Conservation (phyloP, 352 stramenopile genomes). For the Phytopythium boreale region DNA sequence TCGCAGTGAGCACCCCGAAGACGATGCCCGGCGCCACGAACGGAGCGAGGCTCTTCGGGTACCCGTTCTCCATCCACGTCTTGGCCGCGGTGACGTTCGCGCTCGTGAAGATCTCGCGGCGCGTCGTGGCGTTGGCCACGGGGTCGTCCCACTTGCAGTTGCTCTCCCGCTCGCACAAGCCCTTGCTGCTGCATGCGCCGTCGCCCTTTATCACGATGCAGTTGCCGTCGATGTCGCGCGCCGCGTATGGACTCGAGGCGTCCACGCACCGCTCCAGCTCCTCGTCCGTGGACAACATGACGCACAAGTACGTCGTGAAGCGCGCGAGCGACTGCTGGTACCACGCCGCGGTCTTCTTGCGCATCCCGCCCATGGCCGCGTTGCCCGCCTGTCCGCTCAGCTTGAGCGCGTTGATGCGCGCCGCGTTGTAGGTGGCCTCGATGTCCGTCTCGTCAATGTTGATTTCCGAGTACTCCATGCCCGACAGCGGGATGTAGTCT, state of each 20-base stretch:
- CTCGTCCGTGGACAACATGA: conserved; percentile 34
- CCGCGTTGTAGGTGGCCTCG: conserved; percentile 59
- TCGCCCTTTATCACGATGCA: conserved; percentile 52
- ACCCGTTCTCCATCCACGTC: conserved; percentile 66
- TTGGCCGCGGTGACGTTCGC: conserved; percentile 48
- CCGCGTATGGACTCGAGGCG: conserved; percentile 37
- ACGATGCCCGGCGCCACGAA: conserved; percentile 74
- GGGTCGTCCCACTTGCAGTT: conserved; percentile 85
- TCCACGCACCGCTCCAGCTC: conserved; percentile 65
- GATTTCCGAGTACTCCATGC: conserved; percentile 51
- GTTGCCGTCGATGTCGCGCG: conserved; percentile 42
- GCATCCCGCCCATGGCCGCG: conserved; percentile 65
- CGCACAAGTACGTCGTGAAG: conserved; percentile 72
- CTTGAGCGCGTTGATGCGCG: conserved; percentile 67
- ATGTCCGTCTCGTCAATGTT: conserved; percentile 60
- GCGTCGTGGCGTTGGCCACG: conserved; percentile 27
- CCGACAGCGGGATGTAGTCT: conserved; percentile 52
- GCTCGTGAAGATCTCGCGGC: conserved; percentile 53
- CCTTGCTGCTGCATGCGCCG: conserved; percentile 52
- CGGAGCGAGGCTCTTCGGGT: conserved; percentile 60
- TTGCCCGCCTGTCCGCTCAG: conserved; percentile 54
- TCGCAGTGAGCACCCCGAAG: conserved; percentile 57
- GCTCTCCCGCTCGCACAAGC: conserved; percentile 62
- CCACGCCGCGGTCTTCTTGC: conserved; percentile 62
- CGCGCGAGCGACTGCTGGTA: conserved; percentile 65